Evolutionary conservation across 768 basidiomycete genomes (phyloP).

Genomic region (Boletus barrowsii): DNA sequence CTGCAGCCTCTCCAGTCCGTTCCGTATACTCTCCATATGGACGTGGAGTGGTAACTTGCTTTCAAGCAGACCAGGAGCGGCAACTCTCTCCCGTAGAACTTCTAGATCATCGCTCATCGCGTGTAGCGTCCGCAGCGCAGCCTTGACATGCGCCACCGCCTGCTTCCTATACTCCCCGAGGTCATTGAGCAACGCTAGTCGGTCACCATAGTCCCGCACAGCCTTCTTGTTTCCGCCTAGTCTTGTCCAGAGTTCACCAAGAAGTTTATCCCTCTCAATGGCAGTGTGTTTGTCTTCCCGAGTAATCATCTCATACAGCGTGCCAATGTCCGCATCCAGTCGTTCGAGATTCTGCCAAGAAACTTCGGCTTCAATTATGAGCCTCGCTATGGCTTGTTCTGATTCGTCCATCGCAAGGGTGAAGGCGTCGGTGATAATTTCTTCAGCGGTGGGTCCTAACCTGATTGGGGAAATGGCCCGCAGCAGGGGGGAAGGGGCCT

Average conservation of each 20-base stretch:
- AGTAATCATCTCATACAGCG: constrained; percentile 55
- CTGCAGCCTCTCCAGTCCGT: constrained; percentile 54
- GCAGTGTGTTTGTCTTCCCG: constrained; percentile 54
- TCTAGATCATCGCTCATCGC: constrained; percentile 73
- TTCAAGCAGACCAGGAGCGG: constrained; percentile 61
- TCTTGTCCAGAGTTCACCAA: constrained; percentile 66
- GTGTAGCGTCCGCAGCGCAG: constrained; percentile 57
- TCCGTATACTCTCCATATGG: constrained; percentile 69
- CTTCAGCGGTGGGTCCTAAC: constrained; percentile 33
- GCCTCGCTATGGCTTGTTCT: constrained; percentile 47
- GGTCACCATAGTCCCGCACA: constrained; percentile 48
- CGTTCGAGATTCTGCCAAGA: constrained; percentile 53
- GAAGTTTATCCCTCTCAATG: constrained; percentile 48
- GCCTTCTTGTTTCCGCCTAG: constrained; percentile 58
- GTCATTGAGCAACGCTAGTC: constrained; percentile 52
- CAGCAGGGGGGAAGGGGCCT: constrained; percentile 30
- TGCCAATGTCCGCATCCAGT: constrained; percentile 58
- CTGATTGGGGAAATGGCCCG: constrained; percentile 41
- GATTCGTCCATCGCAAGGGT: constrained; percentile 60
- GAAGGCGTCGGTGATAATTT: constrained; percentile 55
- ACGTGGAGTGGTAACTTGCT: constrained; percentile 66
- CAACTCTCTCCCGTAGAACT: constrained; percentile 68
- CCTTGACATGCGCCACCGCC: constrained; percentile 64
- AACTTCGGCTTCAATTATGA: constrained; percentile 66
- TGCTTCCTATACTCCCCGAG: constrained; percentile 56